Base-by-base conservation (phyloP, 345 rosid species). In the Populus euphratica region DNA sequence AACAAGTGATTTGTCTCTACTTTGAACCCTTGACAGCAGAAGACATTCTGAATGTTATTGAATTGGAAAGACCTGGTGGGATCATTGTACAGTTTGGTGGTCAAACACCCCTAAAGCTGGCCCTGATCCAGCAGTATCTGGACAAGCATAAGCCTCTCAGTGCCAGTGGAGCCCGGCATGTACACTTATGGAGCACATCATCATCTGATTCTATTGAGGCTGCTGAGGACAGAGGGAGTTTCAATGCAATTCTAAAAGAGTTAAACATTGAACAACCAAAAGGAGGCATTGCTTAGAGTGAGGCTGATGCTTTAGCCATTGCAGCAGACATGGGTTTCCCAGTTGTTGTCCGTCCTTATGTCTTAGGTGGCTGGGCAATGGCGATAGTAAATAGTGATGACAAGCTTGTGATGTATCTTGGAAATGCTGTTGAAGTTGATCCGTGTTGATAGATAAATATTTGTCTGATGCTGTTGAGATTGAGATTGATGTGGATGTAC, bases 21-120 rank as follows among this genome's bases (percentile, higher is more conserved):
- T 93, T 93, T 76, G 98, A 96, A 75, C 98, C 99, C 31, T 83
- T 93, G 71, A 96, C 99, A 18, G 83, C 89, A 47, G 99, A 96
- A 85, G 98, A 96, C 78, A 97, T 92, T 81, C 82, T 93, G 72
- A 93, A 92, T 80, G 87, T 96, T 65, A 91, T 96, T 31, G 96
- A 92, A 72, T 82, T 93, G 78, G 98, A 96, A 81, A 84, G 94
- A 74, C 99, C 98, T 47, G 99, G 93, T 81, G 99, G 99, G 72
- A 93, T 96, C 68, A 91, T 96, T 69, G 94, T 96, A 43, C 99
- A 93, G 79, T 96, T 96, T 84, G 99, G 99, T 76, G 98, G 99
- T 66, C 98, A 96, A 85, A 96, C 99, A 75, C 98, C 99, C 18
- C 82, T 96, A 82, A 96, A 96, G 85, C 85, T 93, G 75, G 86